phyloP scores from a whole-genome alignment of 352 stramenopile genomes.

The Globisporangium solare region DNA sequence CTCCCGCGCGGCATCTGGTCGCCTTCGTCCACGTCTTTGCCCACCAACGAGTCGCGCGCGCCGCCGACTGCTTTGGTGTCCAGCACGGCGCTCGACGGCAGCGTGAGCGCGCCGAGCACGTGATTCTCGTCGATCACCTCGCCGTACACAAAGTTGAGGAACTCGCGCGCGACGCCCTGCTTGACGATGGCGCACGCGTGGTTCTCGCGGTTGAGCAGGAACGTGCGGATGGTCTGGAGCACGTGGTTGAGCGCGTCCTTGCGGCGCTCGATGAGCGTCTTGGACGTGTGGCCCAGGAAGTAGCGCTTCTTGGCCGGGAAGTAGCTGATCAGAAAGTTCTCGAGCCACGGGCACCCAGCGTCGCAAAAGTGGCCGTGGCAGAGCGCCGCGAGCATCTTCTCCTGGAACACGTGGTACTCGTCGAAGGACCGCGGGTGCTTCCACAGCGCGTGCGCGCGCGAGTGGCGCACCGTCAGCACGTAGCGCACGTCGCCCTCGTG shows the following conservation, averaged over 20 bases:
- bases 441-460: slow-evolving; percentile 20
- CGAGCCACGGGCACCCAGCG: slow-evolving; percentile 44
- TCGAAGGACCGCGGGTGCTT: slow-evolving; percentile 40
- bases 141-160: slow-evolving; percentile 33
- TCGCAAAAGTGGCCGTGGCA: slow-evolving; percentile 53
- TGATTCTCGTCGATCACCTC: slow-evolving; percentile 18
- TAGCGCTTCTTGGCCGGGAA: slow-evolving; percentile 30
- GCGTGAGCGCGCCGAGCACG: neutral
- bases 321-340: slow-evolving; percentile 38
- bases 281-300: slow-evolving; percentile 10
- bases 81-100: no score
- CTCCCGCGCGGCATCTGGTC: neutral
- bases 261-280: slow-evolving; percentile 22
- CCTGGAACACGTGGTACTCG: slow-evolving; percentile 41
- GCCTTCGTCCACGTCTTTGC: neutral
- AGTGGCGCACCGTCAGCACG: slow-evolving; percentile 37
- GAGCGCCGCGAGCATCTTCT: slow-evolving; percentile 26
- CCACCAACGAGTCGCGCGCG: no score
- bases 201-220: slow-evolving; percentile 35
- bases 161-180: slow-evolving; percentile 19
- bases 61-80: no score
- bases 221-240: slow-evolving; percentile 31
- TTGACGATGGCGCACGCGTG: slow-evolving; percentile 31
- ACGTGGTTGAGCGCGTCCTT: slow-evolving; percentile 29
- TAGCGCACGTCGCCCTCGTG: slow-evolving; percentile 40